Evolutionary conservation across 139 green algal species (phyloP).

Genomic region (Picochlorum sp.): DNA sequence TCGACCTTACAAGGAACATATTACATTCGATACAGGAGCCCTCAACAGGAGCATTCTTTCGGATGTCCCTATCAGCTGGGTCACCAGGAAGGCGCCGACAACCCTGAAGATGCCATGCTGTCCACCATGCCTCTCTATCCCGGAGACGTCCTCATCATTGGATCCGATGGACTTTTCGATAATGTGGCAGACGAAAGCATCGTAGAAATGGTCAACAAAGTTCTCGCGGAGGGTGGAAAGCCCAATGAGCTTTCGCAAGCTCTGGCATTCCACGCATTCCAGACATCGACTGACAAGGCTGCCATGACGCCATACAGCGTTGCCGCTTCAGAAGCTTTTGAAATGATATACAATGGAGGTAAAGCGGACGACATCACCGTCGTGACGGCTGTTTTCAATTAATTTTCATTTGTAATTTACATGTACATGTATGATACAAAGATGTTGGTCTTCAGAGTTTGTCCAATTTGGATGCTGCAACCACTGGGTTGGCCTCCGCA

Average conservation of each 20-base stretch:
- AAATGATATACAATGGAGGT: constrained; percentile 80
- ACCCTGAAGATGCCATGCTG: constrained; percentile 67
- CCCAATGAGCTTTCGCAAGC: constrained; percentile 38
- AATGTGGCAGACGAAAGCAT: constrained; percentile 75
- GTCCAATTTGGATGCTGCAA: constrained; percentile 29
- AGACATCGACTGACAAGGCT: constrained; percentile 58
- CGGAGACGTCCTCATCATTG: constrained; percentile 80
- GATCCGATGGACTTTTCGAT: constrained; percentile 84
- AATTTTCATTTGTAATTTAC: not conserved
- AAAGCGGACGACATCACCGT: constrained; percentile 83
- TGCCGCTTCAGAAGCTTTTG: constrained; percentile 72
- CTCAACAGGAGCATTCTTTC: constrained; percentile 91
- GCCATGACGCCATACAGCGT: constrained; percentile 71
- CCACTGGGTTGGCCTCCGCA: constrained; percentile 24
- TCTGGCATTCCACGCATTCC: constrained; percentile 55
- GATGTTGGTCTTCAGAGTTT: constrained; percentile 17
- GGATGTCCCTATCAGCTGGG: constrained; percentile 85
- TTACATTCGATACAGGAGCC: constrained; percentile 54
- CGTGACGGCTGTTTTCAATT: constrained; percentile 16
- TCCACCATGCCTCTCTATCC: constrained; percentile 46
- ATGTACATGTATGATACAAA: not conserved
- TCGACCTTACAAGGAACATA: constrained; percentile 5
- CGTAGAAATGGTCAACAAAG: constrained; percentile 25
- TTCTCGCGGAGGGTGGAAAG: constrained; percentile 5
- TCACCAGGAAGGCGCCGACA: constrained; percentile 35